Evolutionary conservation across 495 filamentous ascomycete species (phyloP), one percentile per base, ranked within the genome.

Genomic region (Cudoniella acicularis): DNA sequence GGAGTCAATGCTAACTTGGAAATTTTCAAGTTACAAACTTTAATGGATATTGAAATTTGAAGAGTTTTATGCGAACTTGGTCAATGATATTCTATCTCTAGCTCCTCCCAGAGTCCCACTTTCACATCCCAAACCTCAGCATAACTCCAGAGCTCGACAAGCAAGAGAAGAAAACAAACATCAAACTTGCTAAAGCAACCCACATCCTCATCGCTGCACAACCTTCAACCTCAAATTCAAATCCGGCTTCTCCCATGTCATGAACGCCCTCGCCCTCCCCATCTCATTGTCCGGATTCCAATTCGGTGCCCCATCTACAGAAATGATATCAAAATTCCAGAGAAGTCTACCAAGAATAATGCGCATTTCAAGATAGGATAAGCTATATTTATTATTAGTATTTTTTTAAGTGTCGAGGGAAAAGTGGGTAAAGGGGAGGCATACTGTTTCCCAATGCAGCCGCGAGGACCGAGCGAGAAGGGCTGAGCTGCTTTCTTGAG

Each of bases 361-460:
- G 9, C 73, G 70, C 72, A 83, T 79, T 61, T 85, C 81, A 10
- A 71, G 66, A 42, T 78, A 84, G 11, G 82, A 78, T 48, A 83
- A 55, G 50, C 52, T 52, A 13, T 52, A n/a, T 52, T 45, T 30
- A 17, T 21, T 3, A 16, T 4, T 20, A 57, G 43, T 20, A 22
- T 21, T n/a, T n/a, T n/a, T n/a, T n/a, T n/a, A n/a, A n/a, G n/a
- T n/a, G n/a, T n/a, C n/a, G n/a, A n/a, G n/a, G n/a, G n/a, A n/a
- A n/a, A n/a, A n/a, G n/a, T n/a, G 2, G 27, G n/a, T 13, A 41
- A 40, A 49, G 46, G 17, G 20, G 40, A 52, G 1, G 49, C 55
- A 16, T 42, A 57, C 55, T 50, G n/a, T 23, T 72, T 73, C 1
- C 79, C 78, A 8, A 81, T 62, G 57, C 79, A 82, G 20, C 75